These are phyloP conservation scores for Conidiobolus incongruus DNA, from an alignment of 371 early-diverging fungal genomes.

Conservation along the genomic window DNA sequence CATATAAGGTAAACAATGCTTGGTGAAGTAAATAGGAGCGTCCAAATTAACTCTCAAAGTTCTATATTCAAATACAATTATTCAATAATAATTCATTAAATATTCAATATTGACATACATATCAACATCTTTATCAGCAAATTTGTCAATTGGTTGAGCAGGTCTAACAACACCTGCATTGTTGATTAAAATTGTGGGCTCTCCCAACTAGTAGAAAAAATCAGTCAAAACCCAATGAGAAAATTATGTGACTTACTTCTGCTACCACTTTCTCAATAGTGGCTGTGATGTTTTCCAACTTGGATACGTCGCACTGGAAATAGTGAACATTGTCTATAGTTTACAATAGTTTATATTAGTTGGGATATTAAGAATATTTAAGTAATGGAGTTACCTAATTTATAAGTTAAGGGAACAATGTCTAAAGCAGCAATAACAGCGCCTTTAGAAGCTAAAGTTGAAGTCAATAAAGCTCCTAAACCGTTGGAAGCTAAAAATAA, in stretches of 20 bases:
- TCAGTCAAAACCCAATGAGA: not conserved
- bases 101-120: too few relatives aligned
- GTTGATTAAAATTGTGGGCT: conserved; percentile 1
- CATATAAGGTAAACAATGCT: conserved; percentile 23
- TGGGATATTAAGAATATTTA: too few relatives aligned
- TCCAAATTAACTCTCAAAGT: conserved; percentile 24
- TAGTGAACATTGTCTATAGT: not conserved
- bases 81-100: too few relatives aligned
- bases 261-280: not conserved
- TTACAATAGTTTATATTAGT: not conserved
- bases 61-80: conserved; percentile 7
- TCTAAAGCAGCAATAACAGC: too few relatives aligned
- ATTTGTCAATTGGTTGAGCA: not conserved
- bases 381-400: too few relatives aligned
- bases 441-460: too few relatives aligned
- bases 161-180: conserved; percentile 3
- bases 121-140: too few relatives aligned
- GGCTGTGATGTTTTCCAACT: not conserved
- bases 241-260: not conserved
- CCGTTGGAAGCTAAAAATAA: too few relatives aligned
- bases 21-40: conserved; percentile 18
- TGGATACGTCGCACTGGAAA: not conserved
- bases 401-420: too few relatives aligned
- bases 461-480: too few relatives aligned
- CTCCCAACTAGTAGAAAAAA: not conserved